Base-by-base conservation (phyloP, 1,284 basidiomycete species). In the Microbotryomycetes sp. region DNA sequence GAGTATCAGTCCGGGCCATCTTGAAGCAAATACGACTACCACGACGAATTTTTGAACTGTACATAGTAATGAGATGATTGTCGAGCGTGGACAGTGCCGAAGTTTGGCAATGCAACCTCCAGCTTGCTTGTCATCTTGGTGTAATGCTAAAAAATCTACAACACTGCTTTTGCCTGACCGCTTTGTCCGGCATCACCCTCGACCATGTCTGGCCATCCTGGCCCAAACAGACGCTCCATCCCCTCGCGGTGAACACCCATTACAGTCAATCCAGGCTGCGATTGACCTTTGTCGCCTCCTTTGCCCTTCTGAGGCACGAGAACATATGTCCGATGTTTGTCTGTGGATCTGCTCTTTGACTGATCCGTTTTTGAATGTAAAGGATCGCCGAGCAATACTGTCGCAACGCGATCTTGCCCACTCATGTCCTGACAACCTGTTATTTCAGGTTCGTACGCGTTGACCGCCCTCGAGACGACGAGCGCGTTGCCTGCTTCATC, bases 161-260 rank as follows among this genome's bases (percentile, higher is more conserved):
- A 46, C 45, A 35, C 52, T 7, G 28, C 28, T 18, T 7, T 45
- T 3, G 9, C 45, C 3, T 4, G 7, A 5, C n/a, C 41, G n/a
- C n/a, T n/a, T 24, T 45, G 27, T 15, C 62, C 62, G 2, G 28
- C 30, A 24, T 68, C 66, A 0, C 66, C 66, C 3, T 51, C 61
- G 15, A 7, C n/a, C 66, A 65, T 65, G 46, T 65, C 64, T 30
- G 56, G 58, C 66, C 66, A 68, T 0, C 64, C 64, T 18, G 26
- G 9, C 1, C 66, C 64, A 9, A 62, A 53, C 18, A 57, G 27
- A 9, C 54, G 46, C 0, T 31, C 59, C 47, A 59, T 53, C 0
- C 59, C 60, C 13, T 41, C 7, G 2, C 65, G 30, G 9, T 63
- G 45, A 6, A 58, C 51, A 30, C 66, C 66, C 11, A 65, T 51